Percentiles rank a stretch among this genome's conserved stretches.
phyloP scores from a whole-genome alignment of 2,329 filamentous ascomycete species.

The Thelonectria blattea region DNA sequence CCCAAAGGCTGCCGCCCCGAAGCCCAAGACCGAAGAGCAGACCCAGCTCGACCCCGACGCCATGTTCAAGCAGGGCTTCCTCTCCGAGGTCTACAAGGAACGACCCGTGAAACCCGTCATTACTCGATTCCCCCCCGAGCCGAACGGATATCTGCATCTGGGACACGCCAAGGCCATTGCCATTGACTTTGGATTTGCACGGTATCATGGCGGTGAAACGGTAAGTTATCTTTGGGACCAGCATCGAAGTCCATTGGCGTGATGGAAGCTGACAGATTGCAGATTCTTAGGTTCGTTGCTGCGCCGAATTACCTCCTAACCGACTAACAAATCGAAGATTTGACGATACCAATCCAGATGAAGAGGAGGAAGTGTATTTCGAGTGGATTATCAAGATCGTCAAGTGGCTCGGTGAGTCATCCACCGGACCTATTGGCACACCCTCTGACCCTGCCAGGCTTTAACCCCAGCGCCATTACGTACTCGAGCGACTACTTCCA shows the following conservation, averaged over 20 bases:
- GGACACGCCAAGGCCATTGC: slow-evolving; percentile 96
- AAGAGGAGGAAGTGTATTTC: slow-evolving; percentile 90
- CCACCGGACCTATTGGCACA: background rate
- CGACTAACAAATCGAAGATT: slow-evolving; percentile 59
- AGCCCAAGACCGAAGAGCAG: slow-evolving; percentile 54
- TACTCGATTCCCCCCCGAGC: slow-evolving; percentile 83
- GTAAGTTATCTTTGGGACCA: slow-evolving; percentile 28
- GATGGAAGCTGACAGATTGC: slow-evolving; percentile 20
- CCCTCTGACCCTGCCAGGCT: slow-evolving; percentile 50
- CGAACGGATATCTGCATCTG: slow-evolving; percentile 92
- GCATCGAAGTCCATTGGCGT: background rate
- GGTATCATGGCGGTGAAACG: slow-evolving; percentile 74
- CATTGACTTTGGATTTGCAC: slow-evolving; percentile 95
- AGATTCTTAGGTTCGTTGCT: slow-evolving; percentile 40
- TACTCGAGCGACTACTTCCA: slow-evolving; percentile 93
- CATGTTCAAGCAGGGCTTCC: slow-evolving; percentile 83
- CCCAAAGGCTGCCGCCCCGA: slow-evolving; percentile 41
- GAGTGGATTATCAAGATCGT: slow-evolving; percentile 88
- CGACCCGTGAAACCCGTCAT: slow-evolving; percentile 66
- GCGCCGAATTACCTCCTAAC: background rate
- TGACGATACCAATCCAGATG: slow-evolving; percentile 95
- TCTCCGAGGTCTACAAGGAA: slow-evolving; percentile 74
- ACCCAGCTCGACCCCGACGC: slow-evolving; percentile 60
- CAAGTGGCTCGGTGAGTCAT: slow-evolving; percentile 64
- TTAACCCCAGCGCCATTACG: slow-evolving; percentile 79